These are phyloP conservation scores for Hymenoscyphus repandus DNA, from an alignment of 2,329 filamentous ascomycete genomes.

Conservation along the genomic window DNA sequence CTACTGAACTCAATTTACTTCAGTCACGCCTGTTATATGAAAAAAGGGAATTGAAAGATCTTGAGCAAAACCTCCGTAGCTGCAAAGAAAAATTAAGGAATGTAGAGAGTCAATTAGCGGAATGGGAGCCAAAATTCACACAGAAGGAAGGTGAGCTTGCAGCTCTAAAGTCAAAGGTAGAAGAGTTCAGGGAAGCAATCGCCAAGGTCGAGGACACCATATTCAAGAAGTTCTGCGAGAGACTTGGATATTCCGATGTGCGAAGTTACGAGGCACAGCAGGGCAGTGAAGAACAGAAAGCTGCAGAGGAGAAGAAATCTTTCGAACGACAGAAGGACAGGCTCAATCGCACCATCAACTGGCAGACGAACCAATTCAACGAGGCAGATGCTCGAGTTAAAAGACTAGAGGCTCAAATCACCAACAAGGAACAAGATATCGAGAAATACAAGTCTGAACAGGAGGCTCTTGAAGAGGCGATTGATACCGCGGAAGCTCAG, in stretches of 20 bases:
- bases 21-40: slow-evolving; percentile 69
- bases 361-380: slow-evolving; percentile 47
- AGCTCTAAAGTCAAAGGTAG: slow-evolving; percentile 50
- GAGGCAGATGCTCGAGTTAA: slow-evolving; percentile 65
- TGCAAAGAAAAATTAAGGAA: slow-evolving; percentile 78
- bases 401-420: slow-evolving; percentile 59
- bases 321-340: slow-evolving; percentile 81
- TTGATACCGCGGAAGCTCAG: slow-evolving; percentile 69
- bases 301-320: slow-evolving; percentile 76
- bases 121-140: slow-evolving; percentile 71
- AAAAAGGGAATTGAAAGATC: slow-evolving; percentile 69
- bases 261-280: slow-evolving; percentile 92
- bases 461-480: slow-evolving; percentile 64
- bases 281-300: slow-evolving; percentile 86
- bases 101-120: slow-evolving; percentile 65
- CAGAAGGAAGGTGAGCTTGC: slow-evolving; percentile 67
- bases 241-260: slow-evolving; percentile 82
- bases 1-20: slow-evolving; percentile 72
- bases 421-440: slow-evolving; percentile 64
- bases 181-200: slow-evolving; percentile 58
- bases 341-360: slow-evolving; percentile 56
- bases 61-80: slow-evolving; percentile 78
- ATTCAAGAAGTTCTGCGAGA: slow-evolving; percentile 78
- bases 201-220: slow-evolving; percentile 81
- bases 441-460: slow-evolving; percentile 67